Base-by-base conservation (phyloP, 2,329 filamentous ascomycete species). In the Penicillium sp. region DNA sequence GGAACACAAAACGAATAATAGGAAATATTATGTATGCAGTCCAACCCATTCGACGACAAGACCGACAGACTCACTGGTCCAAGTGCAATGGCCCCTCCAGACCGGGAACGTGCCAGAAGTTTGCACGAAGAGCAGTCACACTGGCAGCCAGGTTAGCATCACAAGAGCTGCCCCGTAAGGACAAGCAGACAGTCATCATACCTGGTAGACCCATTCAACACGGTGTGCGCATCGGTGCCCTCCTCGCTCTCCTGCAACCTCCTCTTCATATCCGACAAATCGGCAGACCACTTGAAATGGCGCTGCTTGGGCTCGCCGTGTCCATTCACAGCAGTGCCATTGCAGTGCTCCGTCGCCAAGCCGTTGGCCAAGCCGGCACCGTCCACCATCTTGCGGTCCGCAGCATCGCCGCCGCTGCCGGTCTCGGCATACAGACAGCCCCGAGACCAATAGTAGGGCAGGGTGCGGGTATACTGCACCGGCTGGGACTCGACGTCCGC, bases 261-360 rank as follows among this genome's bases (percentile, higher is more conserved):
- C 65, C 86, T 80, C 65, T 89, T 87, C 18, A 96, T 87, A 65
- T 94, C 89, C 18, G 80, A 77, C 62, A 95, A 87, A 49, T 79
- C 78, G 8, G 90, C 88, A 32, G 84, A 80, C 90, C 90, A 96
- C 67, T 89, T 89, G 74, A 94, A 96, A 65, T 91, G 84, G 59
- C 85, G 85, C 64, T 91, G 83, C 45, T 71, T 77, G 60, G 85
- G 80, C 23, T 74, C n/a, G 13, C 39, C 51, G 13, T 30, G 48
- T 42, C 43, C 41, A 46, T 43, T 56, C 40, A 28, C 43, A 37
- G 32, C 53, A 45, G 45, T 45, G 41, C 25, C n/a, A n/a, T n/a
- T n/a, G n/a, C n/a, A n/a, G n/a, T n/a, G 60, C 21, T 53, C 66
- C 60, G 13, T 71, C 69, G 40, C 79, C 74, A 17, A 74, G 75